Base-by-base conservation (phyloP, 1,284 basidiomycete species). In the Polyporus tsugae region DNA sequence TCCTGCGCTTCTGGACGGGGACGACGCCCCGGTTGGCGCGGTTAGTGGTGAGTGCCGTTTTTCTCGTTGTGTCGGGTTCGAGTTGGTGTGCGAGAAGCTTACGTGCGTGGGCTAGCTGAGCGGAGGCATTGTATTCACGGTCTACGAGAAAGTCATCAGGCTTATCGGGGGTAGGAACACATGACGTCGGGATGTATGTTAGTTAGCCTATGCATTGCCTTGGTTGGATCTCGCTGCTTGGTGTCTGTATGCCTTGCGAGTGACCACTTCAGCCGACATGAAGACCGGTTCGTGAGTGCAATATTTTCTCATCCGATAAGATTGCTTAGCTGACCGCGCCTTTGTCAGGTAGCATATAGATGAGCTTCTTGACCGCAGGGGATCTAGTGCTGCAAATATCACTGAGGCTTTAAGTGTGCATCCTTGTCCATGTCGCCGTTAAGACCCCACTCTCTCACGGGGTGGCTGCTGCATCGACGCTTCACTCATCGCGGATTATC, bases 51-150 rank as follows among this genome's bases (percentile, higher is more conserved):
- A 83, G 95, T 86, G 13, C 35, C 5, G 22, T n/a, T 7, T 39
- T 22, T 11, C 49, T 3, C 9, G 10, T 22, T 42, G 38, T 33
- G 4, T 53, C 17, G 17, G 36, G 4, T 49, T 22, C 13, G 52
- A 10, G 29, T 19, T 60, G 64, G 62, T 36, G 19, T 29, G 9
- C 53, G 44, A 13, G 29, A 4, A 15, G 42, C 65, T 70, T 13
- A 49, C 69, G 68, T 6, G 71, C 9, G 71, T 64, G 44, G 60
- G 65, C 5, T 77, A 96, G 92, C 80, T 98, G 82, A 95, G 93
- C 67, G 97, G 97, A 19, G 97, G 97, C 1, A 97, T 99, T 75
- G 93, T 96, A 52, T 99, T 99, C 78, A 97, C 96, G 0, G 88
- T 97, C 0, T 97, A 97, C 79, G 96, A 98, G 78, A 90, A 93